A percentile compares a stretch with the other conserved stretches of the same genome.
Conservation (phyloP, 495 filamentous ascomycete species). For the Xylaria intraflava region DNA sequence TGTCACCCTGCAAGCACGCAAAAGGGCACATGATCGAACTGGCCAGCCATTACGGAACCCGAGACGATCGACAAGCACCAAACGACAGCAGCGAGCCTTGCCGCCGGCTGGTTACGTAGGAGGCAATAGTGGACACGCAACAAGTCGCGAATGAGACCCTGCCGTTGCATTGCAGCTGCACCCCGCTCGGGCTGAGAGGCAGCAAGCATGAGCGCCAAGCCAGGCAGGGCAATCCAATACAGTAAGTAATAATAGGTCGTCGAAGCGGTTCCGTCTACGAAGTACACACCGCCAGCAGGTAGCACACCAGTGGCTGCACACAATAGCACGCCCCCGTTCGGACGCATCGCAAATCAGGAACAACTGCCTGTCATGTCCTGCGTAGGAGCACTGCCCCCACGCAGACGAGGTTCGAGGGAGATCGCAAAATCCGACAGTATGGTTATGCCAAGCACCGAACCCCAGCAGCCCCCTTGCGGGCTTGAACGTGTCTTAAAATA, state of each 20-base stretch:
- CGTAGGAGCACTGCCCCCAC: too few relatives aligned
- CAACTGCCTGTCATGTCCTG: not conserved
- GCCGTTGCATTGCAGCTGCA: conserved; percentile 7
- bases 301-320: too few relatives aligned
- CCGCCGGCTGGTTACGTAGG: too few relatives aligned
- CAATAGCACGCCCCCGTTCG: too few relatives aligned
- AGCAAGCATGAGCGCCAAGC: not conserved
- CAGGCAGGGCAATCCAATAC: not conserved
- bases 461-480: conserved; percentile 2
- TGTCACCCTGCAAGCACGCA: conserved; percentile 2
- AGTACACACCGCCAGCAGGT: too few relatives aligned
- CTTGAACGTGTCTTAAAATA: too few relatives aligned
- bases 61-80: not conserved
- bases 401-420: not conserved
- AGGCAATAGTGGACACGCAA: too few relatives aligned
- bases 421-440: conserved; percentile 12
- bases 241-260: too few relatives aligned
- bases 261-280: too few relatives aligned
- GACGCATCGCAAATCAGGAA: conserved; percentile 9
- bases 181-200: conserved; percentile 7
- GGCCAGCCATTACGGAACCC: conserved; percentile 6
- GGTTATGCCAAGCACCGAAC: conserved; percentile 12
- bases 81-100: not conserved
- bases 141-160: conserved; percentile 6
- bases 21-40: conserved; percentile 8